Evolutionary conservation across 768 basidiomycete species (phyloP).

Genomic region (Suillus clintonianus): DNA sequence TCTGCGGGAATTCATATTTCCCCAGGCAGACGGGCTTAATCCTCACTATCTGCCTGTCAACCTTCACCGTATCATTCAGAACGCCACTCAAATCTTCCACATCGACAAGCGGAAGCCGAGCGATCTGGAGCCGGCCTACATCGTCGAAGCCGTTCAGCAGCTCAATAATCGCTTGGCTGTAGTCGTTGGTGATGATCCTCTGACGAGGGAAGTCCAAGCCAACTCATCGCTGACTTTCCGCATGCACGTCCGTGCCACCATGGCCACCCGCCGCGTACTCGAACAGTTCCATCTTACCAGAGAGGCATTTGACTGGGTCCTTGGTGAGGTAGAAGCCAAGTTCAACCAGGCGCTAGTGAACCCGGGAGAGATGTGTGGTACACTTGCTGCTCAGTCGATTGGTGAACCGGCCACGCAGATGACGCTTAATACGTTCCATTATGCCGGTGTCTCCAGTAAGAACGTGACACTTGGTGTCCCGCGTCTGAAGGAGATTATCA

Average conservation of each 20-base stretch:
- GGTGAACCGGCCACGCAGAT: constrained; percentile 99
- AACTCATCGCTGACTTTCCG: constrained; percentile 92
- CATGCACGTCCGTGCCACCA: constrained; percentile 89
- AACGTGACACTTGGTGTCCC: constrained; percentile 99
- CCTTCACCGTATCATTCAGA: constrained; percentile 92
- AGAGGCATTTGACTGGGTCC: constrained; percentile 97
- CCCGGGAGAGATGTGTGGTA: constrained; percentile 99
- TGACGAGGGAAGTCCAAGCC: constrained; percentile 77
- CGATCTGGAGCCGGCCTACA: constrained; percentile 86
- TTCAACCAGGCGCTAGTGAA: constrained; percentile 93
- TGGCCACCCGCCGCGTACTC: constrained; percentile 84
- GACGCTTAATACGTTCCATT: constrained; percentile 99
- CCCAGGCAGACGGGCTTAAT: constrained; percentile 63
- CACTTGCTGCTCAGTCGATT: constrained; percentile 96
- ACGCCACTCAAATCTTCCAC: constrained; percentile 95
- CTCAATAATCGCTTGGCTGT: constrained; percentile 79
- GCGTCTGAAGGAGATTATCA: constrained; percentile 98
- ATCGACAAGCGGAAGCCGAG: constrained; percentile 92
- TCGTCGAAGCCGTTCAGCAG: constrained; percentile 76
- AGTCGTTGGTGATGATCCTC: constrained; percentile 80
- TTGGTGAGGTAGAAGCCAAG: constrained; percentile 92
- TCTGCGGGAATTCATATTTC: constrained; percentile 85
- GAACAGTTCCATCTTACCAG: constrained; percentile 86
- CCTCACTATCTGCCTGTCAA: constrained; percentile 95
- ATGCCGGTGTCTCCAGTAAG: constrained; percentile 99